A percentile compares a stretch with the other conserved stretches of the same genome.
These are phyloP conservation scores for Nadsonia commutata DNA, from an alignment of 1,139 yeast genomes.

Conservation along the genomic window DNA sequence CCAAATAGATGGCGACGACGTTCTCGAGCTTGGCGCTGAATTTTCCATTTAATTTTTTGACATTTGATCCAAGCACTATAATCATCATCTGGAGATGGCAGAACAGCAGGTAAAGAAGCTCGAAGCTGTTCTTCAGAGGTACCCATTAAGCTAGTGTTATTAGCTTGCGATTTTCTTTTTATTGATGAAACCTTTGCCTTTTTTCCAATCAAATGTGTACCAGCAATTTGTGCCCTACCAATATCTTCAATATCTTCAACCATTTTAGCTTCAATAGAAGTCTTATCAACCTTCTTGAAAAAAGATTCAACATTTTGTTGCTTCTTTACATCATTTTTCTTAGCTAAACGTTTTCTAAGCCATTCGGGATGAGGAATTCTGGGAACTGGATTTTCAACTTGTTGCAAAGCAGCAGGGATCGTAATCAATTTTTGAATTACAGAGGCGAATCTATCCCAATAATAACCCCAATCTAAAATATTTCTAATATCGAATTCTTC, in stretches of 20 bases:
- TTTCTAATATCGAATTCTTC: conserved; percentile 80
- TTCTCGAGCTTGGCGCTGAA: conserved; percentile 54
- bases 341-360: conserved; percentile 44
- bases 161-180: conserved; percentile 27
- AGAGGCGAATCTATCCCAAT: conserved; percentile 79
- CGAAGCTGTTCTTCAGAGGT: conserved; percentile 5
- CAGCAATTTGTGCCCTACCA: conserved; percentile 12
- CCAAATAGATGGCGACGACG: conserved; percentile 76
- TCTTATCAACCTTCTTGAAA: conserved; percentile 29
- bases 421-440: conserved; percentile 91
- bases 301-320: conserved; percentile 53
- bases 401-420: conserved; percentile 93
- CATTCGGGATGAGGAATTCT: conserved; percentile 91
- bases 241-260: conserved; percentile 68
- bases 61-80: conserved; percentile 63
- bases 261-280: neutral
- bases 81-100: conserved; percentile 58
- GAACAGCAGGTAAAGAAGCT: conserved; percentile 13
- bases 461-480: conserved; percentile 88
- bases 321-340: conserved; percentile 50
- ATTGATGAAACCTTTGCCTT: conserved; percentile 10
- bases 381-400: conserved; percentile 86
- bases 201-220: conserved; percentile 9
- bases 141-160: neutral
- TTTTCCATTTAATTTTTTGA: conserved; percentile 76